Percentiles rank a stretch among this genome's conserved stretches.
These are phyloP conservation scores for Nigrospora oryzae DNA, from an alignment of 2,329 filamentous ascomycete species.

Conservation along the genomic window DNA sequence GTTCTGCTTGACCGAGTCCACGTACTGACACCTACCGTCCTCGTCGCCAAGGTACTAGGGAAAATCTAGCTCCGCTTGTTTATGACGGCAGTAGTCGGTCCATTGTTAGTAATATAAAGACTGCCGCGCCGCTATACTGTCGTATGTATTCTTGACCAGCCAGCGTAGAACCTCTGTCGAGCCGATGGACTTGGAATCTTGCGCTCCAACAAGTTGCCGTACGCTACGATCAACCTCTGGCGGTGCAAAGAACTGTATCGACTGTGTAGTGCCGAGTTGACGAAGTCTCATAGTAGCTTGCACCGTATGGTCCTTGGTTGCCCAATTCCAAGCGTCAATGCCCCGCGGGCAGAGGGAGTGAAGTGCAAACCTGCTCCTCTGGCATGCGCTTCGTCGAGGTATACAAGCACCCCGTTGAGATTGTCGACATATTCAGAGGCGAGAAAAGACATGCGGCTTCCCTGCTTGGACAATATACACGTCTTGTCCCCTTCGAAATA, in stretches of 20 bases:
- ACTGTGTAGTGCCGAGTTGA: conserved; percentile 23
- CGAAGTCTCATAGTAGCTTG: conserved; percentile 2
- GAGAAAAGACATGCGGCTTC: conserved; percentile 32
- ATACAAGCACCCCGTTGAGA: conserved; percentile 44
- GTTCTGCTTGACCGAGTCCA: conserved; percentile 35
- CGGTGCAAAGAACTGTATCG: conserved; percentile 37
- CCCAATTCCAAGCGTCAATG: conserved; percentile 43
- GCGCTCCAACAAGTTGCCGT: conserved; percentile 31
- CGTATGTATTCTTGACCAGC: conserved; percentile 57
- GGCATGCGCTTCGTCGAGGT: conserved; percentile 48
- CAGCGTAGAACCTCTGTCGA: conserved; percentile 48
- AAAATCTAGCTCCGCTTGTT: conserved; percentile 36
- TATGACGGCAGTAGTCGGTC: conserved; percentile 47
- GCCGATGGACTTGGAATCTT: conserved; percentile 16
- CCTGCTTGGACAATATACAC: conserved; percentile 30
- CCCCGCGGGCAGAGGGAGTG: conserved; percentile 33
- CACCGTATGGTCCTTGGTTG: conserved; percentile 37
- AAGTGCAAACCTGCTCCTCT: conserved; percentile 50
- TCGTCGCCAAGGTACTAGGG: conserved; percentile 27
- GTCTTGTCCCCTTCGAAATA: conserved; percentile 44
- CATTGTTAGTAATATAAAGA: conserved; percentile 53
- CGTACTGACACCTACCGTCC: conserved; percentile 26
- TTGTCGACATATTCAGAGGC: conserved; percentile 46
- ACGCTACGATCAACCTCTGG: conserved; percentile 57
- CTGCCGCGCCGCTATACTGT: conserved; percentile 49